phyloP scores from a whole-genome alignment of 345 rosid genomes.

The Mangifera indica region DNA sequence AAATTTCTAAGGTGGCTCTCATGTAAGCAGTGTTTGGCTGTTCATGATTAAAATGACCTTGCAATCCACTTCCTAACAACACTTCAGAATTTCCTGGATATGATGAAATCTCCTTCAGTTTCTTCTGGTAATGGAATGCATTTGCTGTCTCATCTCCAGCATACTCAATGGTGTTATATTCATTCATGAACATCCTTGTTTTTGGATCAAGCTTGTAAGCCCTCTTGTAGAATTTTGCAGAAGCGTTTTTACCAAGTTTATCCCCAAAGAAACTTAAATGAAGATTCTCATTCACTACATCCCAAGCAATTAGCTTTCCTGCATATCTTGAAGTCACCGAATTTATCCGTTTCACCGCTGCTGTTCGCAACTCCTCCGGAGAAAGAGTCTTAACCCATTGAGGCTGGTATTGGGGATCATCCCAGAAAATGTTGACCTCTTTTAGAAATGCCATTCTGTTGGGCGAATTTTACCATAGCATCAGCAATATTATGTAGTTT shows the following conservation, averaged over 20 bases:
- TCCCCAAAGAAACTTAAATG: slow-evolving; percentile 79
- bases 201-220: slow-evolving; percentile 54
- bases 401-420: slow-evolving; percentile 56
- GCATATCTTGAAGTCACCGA: slow-evolving; percentile 69
- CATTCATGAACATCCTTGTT: slow-evolving; percentile 65
- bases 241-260: slow-evolving; percentile 57
- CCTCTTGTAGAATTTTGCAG: slow-evolving; percentile 41
- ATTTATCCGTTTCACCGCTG: slow-evolving; percentile 48
- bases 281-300: slow-evolving; percentile 73
- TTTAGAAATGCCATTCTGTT: slow-evolving; percentile 44
- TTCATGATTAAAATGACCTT: slow-evolving; percentile 56
- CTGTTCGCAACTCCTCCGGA: slow-evolving; percentile 33
- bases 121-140: slow-evolving; percentile 41
- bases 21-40: slow-evolving; percentile 75
- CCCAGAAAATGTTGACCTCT: slow-evolving; percentile 93
- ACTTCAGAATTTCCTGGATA: slow-evolving; percentile 48
- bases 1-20: slow-evolving; percentile 63
- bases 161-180: slow-evolving; percentile 68
- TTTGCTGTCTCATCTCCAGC: slow-evolving; percentile 31
- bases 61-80: slow-evolving; percentile 62
- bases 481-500: slow-evolving; percentile 58
- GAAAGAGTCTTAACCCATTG: slow-evolving; percentile 60
- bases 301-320: slow-evolving; percentile 77
- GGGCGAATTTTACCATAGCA: slow-evolving; percentile 53
- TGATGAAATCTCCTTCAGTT: slow-evolving; percentile 47